These are phyloP conservation scores for Gymnopus androsaceus DNA, from an alignment of 1,284 basidiomycete genomes.

Conservation along the genomic window DNA sequence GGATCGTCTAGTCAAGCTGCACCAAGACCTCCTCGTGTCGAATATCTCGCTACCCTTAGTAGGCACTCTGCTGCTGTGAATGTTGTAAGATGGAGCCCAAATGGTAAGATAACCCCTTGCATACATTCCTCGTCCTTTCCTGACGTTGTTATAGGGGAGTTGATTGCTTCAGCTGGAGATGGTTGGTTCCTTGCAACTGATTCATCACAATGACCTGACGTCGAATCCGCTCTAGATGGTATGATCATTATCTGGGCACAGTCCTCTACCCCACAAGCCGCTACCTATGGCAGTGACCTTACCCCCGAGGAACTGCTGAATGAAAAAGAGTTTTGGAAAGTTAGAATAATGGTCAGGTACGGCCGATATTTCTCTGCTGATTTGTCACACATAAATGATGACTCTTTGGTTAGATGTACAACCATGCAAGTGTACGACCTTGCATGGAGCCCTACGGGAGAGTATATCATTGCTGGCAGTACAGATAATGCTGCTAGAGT, in stretches of 20 bases:
- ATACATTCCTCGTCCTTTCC: not conserved
- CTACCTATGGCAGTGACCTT: constrained; percentile 76
- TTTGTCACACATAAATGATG: constrained; percentile 1
- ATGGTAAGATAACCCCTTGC: constrained; percentile 51
- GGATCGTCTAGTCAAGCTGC: constrained; percentile 44
- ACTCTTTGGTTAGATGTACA: constrained; percentile 60
- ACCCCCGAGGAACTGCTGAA: constrained; percentile 77
- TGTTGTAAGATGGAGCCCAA: constrained; percentile 94
- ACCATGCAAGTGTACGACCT: constrained; percentile 97
- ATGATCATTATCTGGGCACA: constrained; percentile 97
- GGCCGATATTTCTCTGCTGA: not conserved
- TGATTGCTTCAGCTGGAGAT: constrained; percentile 92
- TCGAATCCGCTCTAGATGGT: constrained; percentile 60
- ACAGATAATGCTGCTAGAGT: constrained; percentile 95
- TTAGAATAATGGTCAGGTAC: constrained; percentile 84
- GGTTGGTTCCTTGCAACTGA: constrained; percentile 53
- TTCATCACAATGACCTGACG: constrained; percentile 16
- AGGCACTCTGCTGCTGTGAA: constrained; percentile 96
- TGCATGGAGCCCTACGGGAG: constrained; percentile 95
- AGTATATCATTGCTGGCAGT: constrained; percentile 91
- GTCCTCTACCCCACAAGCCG: constrained; percentile 70
- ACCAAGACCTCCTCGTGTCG: constrained; percentile 83
- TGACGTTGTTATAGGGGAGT: constrained; percentile 59
- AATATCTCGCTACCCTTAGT: constrained; percentile 92
- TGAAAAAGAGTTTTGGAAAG: constrained; percentile 96